Percentiles rank a stretch among this genome's conserved stretches.
phyloP scores from a whole-genome alignment of 2,329 filamentous ascomycete genomes.

The Ceratocystis alfenasii region DNA sequence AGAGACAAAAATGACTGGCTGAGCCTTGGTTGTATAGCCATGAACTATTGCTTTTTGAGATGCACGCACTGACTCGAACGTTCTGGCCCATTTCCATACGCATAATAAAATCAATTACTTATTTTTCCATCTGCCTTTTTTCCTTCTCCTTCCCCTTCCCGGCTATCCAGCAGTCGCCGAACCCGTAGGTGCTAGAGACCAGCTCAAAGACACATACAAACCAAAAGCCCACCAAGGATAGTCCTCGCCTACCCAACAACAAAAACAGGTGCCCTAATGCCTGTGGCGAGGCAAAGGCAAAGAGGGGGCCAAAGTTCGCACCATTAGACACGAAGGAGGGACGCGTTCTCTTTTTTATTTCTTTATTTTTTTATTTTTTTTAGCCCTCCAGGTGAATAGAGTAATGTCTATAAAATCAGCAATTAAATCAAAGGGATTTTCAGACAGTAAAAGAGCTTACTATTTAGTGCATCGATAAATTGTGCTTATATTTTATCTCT shows the following conservation, averaged over 20 bases:
- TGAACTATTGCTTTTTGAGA: neutral
- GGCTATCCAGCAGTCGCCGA: neutral
- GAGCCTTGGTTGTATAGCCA: neutral
- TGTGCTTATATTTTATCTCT: neutral
- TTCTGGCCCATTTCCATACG: slow-evolving; percentile 1
- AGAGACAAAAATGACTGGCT: neutral
- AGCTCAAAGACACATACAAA: no score
- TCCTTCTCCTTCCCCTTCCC: neutral
- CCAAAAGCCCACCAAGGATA: no score
- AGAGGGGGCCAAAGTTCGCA: no score
- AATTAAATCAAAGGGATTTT: neutral
- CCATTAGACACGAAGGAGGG: no score
- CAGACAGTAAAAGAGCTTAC: neutral
- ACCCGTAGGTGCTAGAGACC: no score
- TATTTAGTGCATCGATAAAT: neutral
- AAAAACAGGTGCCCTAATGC: no score
- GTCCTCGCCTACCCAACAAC: no score
- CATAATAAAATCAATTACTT: neutral
- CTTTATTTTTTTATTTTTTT: neutral
- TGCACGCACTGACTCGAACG: slow-evolving; percentile 7
- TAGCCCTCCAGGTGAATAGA: no score
- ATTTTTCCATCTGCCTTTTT: neutral
- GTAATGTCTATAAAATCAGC: neutral
- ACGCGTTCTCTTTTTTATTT: neutral
- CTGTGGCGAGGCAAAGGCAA: no score